Evolutionary conservation across 2,329 filamentous ascomycete species (phyloP).

Genomic region (Colletotrichum orchidophilum): DNA sequence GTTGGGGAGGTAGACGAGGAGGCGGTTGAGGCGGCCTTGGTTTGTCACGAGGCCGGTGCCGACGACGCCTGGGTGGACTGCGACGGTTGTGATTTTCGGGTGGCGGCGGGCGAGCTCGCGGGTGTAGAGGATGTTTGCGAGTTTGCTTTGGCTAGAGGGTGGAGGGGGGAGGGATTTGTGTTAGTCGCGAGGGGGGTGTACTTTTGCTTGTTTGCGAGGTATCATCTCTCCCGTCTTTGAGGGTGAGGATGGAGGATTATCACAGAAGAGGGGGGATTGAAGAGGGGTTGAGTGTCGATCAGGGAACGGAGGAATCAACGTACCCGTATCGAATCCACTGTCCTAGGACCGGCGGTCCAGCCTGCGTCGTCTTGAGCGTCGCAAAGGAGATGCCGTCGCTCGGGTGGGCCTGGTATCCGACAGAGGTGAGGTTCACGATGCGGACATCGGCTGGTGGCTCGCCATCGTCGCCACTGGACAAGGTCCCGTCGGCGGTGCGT

Average conservation of each 20-base stretch:
- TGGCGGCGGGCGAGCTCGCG: constrained; percentile 41
- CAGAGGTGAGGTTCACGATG: constrained; percentile 20
- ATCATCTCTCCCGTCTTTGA: neutral
- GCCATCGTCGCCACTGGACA: no score
- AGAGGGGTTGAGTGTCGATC: no score
- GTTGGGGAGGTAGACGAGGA: constrained; percentile 39
- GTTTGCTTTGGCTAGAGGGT: constrained; percentile 40
- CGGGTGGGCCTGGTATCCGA: constrained; percentile 35
- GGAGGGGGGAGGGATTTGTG: neutral
- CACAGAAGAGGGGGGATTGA: no score
- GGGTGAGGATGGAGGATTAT: no score
- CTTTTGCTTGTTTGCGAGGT: no score
- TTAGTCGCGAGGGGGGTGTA: neutral
- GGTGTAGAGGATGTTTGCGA: constrained; percentile 45
- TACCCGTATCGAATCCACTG: constrained; percentile 41
- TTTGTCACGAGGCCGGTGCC: constrained; percentile 40
- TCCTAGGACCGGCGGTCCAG: constrained; percentile 4
- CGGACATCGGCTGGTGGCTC: constrained; percentile 19
- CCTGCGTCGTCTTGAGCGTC: constrained; percentile 7
- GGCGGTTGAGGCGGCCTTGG: constrained; percentile 37
- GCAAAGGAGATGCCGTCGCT: constrained; percentile 16
- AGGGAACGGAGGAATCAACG: neutral
- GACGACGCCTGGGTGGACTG: constrained; percentile 43
- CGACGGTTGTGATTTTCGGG: constrained; percentile 39
- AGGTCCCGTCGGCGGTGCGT: neutral